Conservation (phyloP, 768 basidiomycete genomes). For the Crassisporium funariophilum region DNA sequence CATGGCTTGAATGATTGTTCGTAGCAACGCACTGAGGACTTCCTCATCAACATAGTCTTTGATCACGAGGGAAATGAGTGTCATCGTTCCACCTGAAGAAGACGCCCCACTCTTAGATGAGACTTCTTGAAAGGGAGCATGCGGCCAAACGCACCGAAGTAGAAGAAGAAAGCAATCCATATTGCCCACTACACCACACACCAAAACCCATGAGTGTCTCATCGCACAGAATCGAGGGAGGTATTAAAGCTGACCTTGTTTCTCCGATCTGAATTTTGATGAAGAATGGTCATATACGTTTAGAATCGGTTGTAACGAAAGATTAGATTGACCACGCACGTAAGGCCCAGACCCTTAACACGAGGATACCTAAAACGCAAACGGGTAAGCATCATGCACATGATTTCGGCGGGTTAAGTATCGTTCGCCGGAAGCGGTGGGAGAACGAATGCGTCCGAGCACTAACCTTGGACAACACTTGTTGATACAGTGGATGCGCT, state of each 20-base stretch:
- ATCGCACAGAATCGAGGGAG: too few species aligned
- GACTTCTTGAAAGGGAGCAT: background rate
- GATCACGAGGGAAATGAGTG: conserved; percentile 25
- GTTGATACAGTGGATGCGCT: conserved; percentile 22
- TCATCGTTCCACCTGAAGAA: conserved; percentile 22
- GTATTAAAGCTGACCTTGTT: conserved; percentile 20
- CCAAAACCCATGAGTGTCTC: too few species aligned
- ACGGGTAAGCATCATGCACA: background rate
- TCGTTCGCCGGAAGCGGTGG: too few species aligned
- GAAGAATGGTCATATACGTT: background rate
- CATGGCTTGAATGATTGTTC: background rate
- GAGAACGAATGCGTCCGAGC: too few species aligned
- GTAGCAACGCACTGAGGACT: conserved; percentile 23
- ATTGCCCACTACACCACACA: conserved; percentile 11
- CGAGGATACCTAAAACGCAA: conserved; percentile 21
- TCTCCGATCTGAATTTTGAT: conserved; percentile 16
- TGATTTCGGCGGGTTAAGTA: too few species aligned
- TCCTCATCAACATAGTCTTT: conserved; percentile 28
- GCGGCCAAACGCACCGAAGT: conserved; percentile 20
- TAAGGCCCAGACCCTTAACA: conserved; percentile 29
- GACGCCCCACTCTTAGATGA: background rate
- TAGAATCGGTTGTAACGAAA: background rate
- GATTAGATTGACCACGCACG: conserved; percentile 16
- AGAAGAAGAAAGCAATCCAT: conserved; percentile 24
- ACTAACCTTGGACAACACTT: conserved; percentile 22